A percentile compares a stretch with the other conserved stretches of the same genome.
Conservation (phyloP, 1,284 basidiomycete species). For the Trametes polyzona region DNA sequence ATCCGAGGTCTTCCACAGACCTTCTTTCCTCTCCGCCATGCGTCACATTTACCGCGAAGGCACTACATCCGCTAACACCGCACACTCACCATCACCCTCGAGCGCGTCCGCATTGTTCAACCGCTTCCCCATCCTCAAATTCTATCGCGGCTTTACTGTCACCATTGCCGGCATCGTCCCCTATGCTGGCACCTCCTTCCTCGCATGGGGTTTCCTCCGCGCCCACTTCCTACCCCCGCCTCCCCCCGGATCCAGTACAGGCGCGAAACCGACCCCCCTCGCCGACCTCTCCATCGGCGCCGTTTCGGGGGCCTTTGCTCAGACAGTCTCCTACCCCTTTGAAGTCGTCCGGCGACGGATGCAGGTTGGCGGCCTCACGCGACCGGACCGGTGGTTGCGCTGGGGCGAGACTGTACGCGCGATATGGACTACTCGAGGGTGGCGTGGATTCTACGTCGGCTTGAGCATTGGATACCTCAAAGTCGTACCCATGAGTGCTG, state of each 20-base stretch:
- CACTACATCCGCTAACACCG: conserved; percentile 33
- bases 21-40: conserved; percentile 67
- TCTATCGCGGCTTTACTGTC: conserved; percentile 95
- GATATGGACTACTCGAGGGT: conserved; percentile 76
- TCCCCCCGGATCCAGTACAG: conserved; percentile 30
- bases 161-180: conserved; percentile 94
- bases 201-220: conserved; percentile 88
- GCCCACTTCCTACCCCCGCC: conserved; percentile 57
- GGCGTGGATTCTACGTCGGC: conserved; percentile 93
- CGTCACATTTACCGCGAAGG: conserved; percentile 75
- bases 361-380: conserved; percentile 91
- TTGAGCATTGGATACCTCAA: conserved; percentile 94
- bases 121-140: conserved; percentile 79
- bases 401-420: conserved; percentile 77
- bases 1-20: conserved; percentile 38
- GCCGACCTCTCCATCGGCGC: conserved; percentile 85
- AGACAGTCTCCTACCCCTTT: conserved; percentile 95
- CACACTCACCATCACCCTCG: conserved; percentile 10
- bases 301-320: conserved; percentile 86
- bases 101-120: conserved; percentile 42
- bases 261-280: conserved; percentile 46
- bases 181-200: conserved; percentile 96
- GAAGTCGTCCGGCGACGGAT: conserved; percentile 93
- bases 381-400: conserved; percentile 76
- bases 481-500: conserved; percentile 95